Base-by-base conservation (phyloP, 768 basidiomycete genomes). In the Mycena venus region DNA sequence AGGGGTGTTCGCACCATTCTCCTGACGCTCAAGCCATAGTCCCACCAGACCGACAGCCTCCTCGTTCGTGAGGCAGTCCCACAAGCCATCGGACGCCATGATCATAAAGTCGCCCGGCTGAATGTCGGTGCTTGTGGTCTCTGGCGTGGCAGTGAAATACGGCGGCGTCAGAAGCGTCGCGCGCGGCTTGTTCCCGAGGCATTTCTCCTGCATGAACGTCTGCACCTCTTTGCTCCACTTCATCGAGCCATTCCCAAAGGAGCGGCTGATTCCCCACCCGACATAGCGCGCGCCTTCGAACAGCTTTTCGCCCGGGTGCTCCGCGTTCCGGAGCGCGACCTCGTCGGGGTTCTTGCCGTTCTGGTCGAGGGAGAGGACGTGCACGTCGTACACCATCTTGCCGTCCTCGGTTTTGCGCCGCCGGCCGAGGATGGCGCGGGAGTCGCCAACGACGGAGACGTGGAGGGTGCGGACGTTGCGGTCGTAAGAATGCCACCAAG, bases 81-180 rank as follows among this genome's bases (percentile, higher is more conserved):
- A 92, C 27, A 92, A 79, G 9, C 91, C 91, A 77, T 90, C 88
- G 1, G 87, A 88, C 1, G 85, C 91, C 70, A 91, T 78, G 31
- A 92, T 86, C 64, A 91, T 76, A 78, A 92, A 91, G 73, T 90
- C 89, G n/a, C 89, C 89, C 19, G 84, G 83, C 51, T 84, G 79
- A 2, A 89, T 79, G 32, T 85, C 78, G 2, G 82, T 83, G 0
- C 82, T 84, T 11, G 87, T 89, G 23, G 90, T 85, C 60, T 88
- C 88, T 0, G 91, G 91, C 72, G 86, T 85, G 0, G 90, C 90
- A 1, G 88, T 90, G 59, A 90, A 85, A 75, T 92, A 90, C 1
- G 90, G 90, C 25, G 90, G 90, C 1, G 90, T 89, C 77, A 8
- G 31, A 77, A 85, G 80, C 49, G 77, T 78, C 3, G 80, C 64